phyloP scores from a whole-genome alignment of 345 rosid genomes.

The Salix koriyanagi region DNA sequence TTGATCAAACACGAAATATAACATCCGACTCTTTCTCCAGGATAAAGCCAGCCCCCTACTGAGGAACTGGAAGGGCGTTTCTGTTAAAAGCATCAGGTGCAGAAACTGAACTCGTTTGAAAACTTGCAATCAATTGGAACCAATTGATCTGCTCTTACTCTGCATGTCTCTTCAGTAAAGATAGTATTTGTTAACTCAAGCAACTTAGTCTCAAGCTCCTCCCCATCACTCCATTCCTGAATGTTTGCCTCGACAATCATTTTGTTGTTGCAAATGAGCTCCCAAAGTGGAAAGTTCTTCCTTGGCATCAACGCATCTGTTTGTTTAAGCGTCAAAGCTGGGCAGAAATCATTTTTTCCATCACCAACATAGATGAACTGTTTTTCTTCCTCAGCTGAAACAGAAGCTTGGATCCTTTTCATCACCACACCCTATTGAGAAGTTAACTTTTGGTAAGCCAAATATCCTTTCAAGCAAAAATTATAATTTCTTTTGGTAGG shows the following conservation, averaged over 20 bases:
- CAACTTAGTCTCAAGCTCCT: conserved; percentile 12
- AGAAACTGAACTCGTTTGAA: neutral
- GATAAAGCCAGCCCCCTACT: neutral
- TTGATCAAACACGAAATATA: too few species aligned
- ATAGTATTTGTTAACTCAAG: neutral
- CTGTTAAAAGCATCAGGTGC: neutral
- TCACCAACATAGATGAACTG: conserved; percentile 16
- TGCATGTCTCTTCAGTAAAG: neutral
- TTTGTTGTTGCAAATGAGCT: conserved; percentile 8
- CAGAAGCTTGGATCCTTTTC: conserved; percentile 17
- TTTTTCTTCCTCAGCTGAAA: conserved; percentile 2
- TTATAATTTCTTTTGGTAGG: neutral
- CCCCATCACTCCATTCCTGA: conserved; percentile 20
- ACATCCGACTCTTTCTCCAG: too few species aligned
- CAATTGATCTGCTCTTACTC: neutral
- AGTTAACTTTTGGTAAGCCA: neutral
- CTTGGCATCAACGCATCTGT: conserved; percentile 21
- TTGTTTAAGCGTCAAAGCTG: conserved; percentile 16
- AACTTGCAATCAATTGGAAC: conserved; percentile 7
- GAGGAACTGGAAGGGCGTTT: conserved; percentile 5
- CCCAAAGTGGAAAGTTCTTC: conserved; percentile 26
- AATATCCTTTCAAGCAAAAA: neutral
- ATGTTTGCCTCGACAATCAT: conserved; percentile 14
- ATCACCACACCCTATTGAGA: conserved; percentile 23
- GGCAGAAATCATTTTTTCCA: conserved; percentile 22